A percentile compares a stretch with the other conserved stretches of the same genome.
phyloP scores from a whole-genome alignment of 2,329 filamentous ascomycete species.

The Neonectria magnoliae region DNA sequence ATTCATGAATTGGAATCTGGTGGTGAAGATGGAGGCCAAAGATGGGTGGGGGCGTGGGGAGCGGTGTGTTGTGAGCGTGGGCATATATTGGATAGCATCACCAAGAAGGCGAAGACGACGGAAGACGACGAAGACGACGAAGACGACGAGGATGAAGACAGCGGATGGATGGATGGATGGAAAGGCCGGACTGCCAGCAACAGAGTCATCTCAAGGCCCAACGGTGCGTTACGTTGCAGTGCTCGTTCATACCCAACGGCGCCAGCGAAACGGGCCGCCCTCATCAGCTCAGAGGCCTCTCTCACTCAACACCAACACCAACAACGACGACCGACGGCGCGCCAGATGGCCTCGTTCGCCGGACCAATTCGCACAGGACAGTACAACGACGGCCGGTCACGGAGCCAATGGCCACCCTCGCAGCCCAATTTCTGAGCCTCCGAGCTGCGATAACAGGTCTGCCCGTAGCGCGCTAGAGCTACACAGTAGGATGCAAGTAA shows the following conservation, averaged over 20 bases:
- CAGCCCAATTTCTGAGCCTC: constrained; percentile 16
- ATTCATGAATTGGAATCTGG: constrained; percentile 30
- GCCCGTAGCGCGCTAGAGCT: constrained; percentile 30
- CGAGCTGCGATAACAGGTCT: constrained; percentile 19
- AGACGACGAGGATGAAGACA: constrained; percentile 23
- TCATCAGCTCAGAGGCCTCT: not conserved
- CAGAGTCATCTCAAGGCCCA: not conserved
- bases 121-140: constrained; percentile 23
- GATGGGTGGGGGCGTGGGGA: constrained; percentile 40
- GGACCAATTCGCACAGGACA: too few species aligned
- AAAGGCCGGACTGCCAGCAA: not conserved
- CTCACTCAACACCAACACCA: too few species aligned
- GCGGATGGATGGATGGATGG: not conserved
- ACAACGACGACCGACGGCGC: too few species aligned
- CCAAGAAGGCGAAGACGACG: constrained; percentile 27
- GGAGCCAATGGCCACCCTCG: constrained; percentile 20
- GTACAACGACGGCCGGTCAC: not conserved
- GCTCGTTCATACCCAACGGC: not conserved
- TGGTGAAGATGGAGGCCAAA: constrained; percentile 30
- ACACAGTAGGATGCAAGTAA: constrained; percentile 37
- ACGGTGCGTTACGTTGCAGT: not conserved
- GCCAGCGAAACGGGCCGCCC: not conserved
- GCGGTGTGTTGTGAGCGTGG: constrained; percentile 35
- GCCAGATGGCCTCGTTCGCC: not conserved
- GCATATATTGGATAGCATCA: constrained; percentile 38